Evolutionary conservation across 1,284 basidiomycete genomes (phyloP).

Genomic region (Boletus semigastroideus): DNA sequence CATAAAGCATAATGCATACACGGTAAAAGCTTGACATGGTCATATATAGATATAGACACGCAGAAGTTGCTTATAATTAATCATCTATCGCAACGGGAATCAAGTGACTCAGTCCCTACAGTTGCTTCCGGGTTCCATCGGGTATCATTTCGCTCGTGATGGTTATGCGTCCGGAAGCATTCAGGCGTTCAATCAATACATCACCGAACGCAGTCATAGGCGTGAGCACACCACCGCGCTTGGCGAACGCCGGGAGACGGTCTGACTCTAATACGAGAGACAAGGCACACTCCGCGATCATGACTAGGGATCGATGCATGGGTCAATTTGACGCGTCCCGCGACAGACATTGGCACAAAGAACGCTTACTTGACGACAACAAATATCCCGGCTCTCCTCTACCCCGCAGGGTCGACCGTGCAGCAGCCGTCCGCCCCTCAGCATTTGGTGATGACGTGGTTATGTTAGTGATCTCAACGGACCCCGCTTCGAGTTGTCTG

Average conservation of each 20-base stretch:
- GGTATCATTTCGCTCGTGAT: slow-evolving; percentile 52
- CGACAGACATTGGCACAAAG: not conserved
- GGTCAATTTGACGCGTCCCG: slow-evolving; percentile 4
- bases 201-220: slow-evolving; percentile 77
- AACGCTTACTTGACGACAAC: slow-evolving; percentile 56
- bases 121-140: slow-evolving; percentile 11
- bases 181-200: slow-evolving; percentile 63
- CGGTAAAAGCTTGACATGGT: no score
- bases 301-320: slow-evolving; percentile 43
- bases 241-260: slow-evolving; percentile 53
- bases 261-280: slow-evolving; percentile 55
- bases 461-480: slow-evolving; percentile 56
- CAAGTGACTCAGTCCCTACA: slow-evolving; percentile 6
- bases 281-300: slow-evolving; percentile 77
- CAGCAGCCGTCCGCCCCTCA: slow-evolving; percentile 46
- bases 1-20: no score
- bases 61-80: not conserved
- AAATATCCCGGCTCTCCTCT: slow-evolving; percentile 83
- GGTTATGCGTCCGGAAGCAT: slow-evolving; percentile 51
- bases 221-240: slow-evolving; percentile 75
- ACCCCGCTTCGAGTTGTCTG: slow-evolving; percentile 59
- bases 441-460: slow-evolving; percentile 45
- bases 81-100: not conserved
- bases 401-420: slow-evolving; percentile 59
- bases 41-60: not conserved